These are phyloP conservation scores for Pythium apleroticum DNA, from an alignment of 352 stramenopile genomes.

Conservation along the genomic window DNA sequence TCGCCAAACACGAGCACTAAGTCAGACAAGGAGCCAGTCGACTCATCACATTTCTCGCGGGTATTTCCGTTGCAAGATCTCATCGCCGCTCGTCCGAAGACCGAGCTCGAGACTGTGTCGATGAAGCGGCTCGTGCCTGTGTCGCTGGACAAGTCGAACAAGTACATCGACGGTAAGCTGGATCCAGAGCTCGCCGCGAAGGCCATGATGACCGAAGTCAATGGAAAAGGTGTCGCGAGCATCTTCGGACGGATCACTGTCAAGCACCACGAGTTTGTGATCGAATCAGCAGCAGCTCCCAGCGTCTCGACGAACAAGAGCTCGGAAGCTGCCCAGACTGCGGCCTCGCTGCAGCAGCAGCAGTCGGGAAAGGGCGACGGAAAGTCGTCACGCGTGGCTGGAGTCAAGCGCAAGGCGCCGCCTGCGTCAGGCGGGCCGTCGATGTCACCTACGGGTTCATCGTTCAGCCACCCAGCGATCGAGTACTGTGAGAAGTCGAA, in stretches of 20 bases:
- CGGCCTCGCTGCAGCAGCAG: neutral
- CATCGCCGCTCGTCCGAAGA: conserved; percentile 64
- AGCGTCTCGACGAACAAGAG: neutral
- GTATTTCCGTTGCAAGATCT: conserved; percentile 79
- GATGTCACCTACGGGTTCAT: conserved; percentile 10
- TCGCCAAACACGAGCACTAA: conserved; percentile 22
- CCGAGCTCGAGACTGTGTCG: conserved; percentile 62
- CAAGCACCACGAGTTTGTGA: conserved; percentile 58
- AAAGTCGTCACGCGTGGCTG: conserved; percentile 16
- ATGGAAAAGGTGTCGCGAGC: conserved; percentile 62
- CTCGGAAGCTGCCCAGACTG: neutral
- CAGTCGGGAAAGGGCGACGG: conserved; percentile 10
- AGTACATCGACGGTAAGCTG: conserved; percentile 84
- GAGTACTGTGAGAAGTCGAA: conserved; percentile 62
- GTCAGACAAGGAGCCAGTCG: conserved; percentile 24
- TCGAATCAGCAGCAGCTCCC: conserved; percentile 31
- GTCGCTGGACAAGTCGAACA: conserved; percentile 66
- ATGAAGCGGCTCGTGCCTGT: conserved; percentile 76
- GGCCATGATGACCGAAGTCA: conserved; percentile 63
- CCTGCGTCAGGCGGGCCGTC: conserved; percentile 3
- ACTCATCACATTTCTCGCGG: conserved; percentile 63
- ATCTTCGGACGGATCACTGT: conserved; percentile 59
- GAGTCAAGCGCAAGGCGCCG: conserved; percentile 21
- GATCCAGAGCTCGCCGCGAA: conserved; percentile 64
- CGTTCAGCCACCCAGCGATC: conserved; percentile 35